Percentiles rank a stretch among this genome's conserved stretches.
phyloP scores from a whole-genome alignment of 2,329 filamentous ascomycete genomes.

The Pezicula rhizophila region DNA sequence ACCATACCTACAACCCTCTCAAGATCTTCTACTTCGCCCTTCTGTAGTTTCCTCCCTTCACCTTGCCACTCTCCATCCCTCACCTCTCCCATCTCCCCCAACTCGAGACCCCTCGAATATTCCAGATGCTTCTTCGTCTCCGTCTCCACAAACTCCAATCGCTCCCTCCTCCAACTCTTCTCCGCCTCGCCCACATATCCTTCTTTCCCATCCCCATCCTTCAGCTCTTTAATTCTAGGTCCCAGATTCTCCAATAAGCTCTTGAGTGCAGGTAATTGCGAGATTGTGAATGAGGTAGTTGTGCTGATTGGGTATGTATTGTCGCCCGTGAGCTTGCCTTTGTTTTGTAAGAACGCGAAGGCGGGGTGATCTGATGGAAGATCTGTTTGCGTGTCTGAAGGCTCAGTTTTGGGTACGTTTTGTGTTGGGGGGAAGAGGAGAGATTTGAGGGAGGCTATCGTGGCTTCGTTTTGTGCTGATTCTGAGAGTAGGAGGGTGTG shows the following conservation, averaged over 20 bases:
- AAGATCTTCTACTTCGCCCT: slow-evolving; percentile 50
- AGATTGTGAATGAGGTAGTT: slow-evolving; percentile 71
- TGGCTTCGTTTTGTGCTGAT: slow-evolving; percentile 62
- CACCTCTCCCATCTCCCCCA: slow-evolving; percentile 55
- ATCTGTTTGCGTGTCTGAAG: slow-evolving; percentile 37
- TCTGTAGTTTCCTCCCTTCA: slow-evolving; percentile 41
- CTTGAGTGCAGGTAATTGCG: slow-evolving; percentile 75
- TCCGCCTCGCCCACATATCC: slow-evolving; percentile 31
- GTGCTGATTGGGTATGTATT: slow-evolving; percentile 57
- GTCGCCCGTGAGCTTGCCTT: slow-evolving; percentile 43
- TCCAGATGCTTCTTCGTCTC: slow-evolving; percentile 75
- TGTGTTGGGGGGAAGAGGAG: slow-evolving; percentile 42
- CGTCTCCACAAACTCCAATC: slow-evolving; percentile 77
- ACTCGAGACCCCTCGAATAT: slow-evolving; percentile 58
- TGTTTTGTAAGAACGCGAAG: slow-evolving; percentile 53
- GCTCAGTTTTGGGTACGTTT: slow-evolving; percentile 46
- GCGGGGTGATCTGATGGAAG: slow-evolving; percentile 15
- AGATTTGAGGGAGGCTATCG: slow-evolving; percentile 58
- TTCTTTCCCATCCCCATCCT: slow-evolving; percentile 31
- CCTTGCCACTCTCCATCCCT: slow-evolving; percentile 61
- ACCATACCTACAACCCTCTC: slow-evolving; percentile 45
- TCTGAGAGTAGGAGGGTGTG: slow-evolving; percentile 66
- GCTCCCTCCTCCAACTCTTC: slow-evolving; percentile 60
- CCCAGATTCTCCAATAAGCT: slow-evolving; percentile 61
- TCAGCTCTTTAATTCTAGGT: slow-evolving; percentile 51